Evolutionary conservation across 805 yeast genomes (phyloP).

Genomic region (Kodamaea lidongshanica): DNA sequence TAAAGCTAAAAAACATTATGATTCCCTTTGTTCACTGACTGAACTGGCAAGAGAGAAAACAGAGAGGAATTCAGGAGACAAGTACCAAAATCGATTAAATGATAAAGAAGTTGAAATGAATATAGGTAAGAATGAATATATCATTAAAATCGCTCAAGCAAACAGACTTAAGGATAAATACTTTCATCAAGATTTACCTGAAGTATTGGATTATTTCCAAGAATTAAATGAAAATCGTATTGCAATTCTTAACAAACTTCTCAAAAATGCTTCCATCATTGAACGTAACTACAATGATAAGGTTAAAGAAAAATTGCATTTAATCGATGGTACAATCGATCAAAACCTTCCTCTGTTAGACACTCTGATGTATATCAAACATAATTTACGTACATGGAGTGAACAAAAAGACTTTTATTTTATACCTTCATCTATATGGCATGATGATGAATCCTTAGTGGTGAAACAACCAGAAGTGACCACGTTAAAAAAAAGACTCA

Average conservation of each 20-base stretch:
- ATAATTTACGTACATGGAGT: conserved; percentile 67
- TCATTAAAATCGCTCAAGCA: conserved; percentile 75
- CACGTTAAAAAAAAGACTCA: conserved; percentile 48
- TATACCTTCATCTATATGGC: conserved; percentile 92
- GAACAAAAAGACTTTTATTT: conserved; percentile 85
- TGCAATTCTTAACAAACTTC: conserved; percentile 59
- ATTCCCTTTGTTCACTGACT: conserved; percentile 70
- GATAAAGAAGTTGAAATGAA: conserved; percentile 79
- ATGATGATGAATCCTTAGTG: conserved; percentile 79
- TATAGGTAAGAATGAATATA: conserved; percentile 74
- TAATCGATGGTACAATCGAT: conserved; percentile 49
- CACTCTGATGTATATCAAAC: conserved; percentile 87
- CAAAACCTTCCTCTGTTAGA: conserved; percentile 73
- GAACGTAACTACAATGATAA: conserved; percentile 48
- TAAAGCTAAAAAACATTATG: conserved; percentile 71
- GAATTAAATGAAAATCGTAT: conserved; percentile 77
- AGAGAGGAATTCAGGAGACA: conserved; percentile 49
- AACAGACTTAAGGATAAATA: conserved; percentile 90
- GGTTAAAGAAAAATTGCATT: conserved; percentile 45
- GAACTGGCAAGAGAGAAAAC: conserved; percentile 73
- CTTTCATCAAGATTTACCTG: conserved; percentile 90
- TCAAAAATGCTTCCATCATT: conserved; percentile 53
- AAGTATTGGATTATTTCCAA: conserved; percentile 77
- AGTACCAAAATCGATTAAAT: conserved; percentile 46
- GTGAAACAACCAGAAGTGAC: conserved; percentile 53